phyloP scores from a whole-genome alignment of 2,329 filamentous ascomycete species.

The Ophiostoma ips region DNA sequence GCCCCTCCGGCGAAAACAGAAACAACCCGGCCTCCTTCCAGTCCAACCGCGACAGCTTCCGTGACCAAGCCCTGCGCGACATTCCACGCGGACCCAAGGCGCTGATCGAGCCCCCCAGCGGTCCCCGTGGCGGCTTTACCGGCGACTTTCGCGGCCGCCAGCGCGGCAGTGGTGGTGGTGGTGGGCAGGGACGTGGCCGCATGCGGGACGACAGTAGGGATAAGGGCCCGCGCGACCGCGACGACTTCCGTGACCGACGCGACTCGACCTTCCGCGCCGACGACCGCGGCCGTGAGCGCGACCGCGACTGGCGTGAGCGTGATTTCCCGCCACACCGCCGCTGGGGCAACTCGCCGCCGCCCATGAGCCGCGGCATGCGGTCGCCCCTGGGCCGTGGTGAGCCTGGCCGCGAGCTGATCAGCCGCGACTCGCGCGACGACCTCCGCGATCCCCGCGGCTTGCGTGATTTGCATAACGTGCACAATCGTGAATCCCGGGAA shows the following conservation, averaged over 20 bases:
- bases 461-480: constrained; percentile 44
- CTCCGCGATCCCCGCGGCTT: constrained; percentile 33
- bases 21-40: constrained; percentile 46
- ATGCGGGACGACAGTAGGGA: constrained; percentile 52
- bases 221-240: constrained; percentile 38
- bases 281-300: constrained; percentile 40
- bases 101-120: constrained; percentile 53
- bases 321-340: constrained; percentile 45
- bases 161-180: constrained; percentile 42
- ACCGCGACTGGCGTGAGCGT: constrained; percentile 34
- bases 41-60: constrained; percentile 42
- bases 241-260: constrained; percentile 44
- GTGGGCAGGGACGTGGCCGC: constrained; percentile 41
- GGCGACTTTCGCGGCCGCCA: constrained; percentile 51
- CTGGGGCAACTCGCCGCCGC: constrained; percentile 37
- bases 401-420: constrained; percentile 3
- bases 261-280: constrained; percentile 37
- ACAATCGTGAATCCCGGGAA: constrained; percentile 30
- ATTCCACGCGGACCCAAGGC: constrained; percentile 74
- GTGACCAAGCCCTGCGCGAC: constrained; percentile 46
- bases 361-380: constrained; percentile 29
- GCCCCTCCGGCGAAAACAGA: constrained; percentile 46
- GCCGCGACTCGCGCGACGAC: constrained; percentile 17
- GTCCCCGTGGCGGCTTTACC: constrained; percentile 51
- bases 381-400: constrained; percentile 25